A percentile compares a stretch with the other conserved stretches of the same genome.
Conservation (phyloP, 2,329 filamentous ascomycete genomes). For the Sporothrix pseudoabietina region DNA sequence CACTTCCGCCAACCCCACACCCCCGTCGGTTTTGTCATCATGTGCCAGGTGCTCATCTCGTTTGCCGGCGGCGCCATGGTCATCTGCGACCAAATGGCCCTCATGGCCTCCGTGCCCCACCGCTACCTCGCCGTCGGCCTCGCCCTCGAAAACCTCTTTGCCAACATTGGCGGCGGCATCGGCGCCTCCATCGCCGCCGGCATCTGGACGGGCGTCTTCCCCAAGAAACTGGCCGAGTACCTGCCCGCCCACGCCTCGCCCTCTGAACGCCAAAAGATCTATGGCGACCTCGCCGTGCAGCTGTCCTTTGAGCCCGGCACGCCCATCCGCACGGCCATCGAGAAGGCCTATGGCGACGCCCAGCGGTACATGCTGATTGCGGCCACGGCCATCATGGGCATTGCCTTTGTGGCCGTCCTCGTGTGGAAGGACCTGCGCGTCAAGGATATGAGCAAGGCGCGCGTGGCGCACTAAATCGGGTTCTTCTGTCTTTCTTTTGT, state of each 20-base stretch:
- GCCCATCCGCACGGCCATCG: slow-evolving; percentile 55
- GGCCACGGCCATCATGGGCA: slow-evolving; percentile 39
- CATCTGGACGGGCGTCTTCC: slow-evolving; percentile 63
- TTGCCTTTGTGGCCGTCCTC: neutral
- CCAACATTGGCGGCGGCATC: slow-evolving; percentile 61
- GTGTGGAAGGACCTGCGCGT: slow-evolving; percentile 24
- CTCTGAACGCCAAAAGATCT: slow-evolving; percentile 50
- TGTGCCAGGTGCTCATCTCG: slow-evolving; percentile 57
- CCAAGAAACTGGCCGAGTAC: slow-evolving; percentile 51
- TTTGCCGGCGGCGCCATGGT: slow-evolving; percentile 61
- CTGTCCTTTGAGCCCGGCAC: slow-evolving; percentile 54
- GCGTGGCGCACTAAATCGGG: neutral
- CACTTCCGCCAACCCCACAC: slow-evolving; percentile 54
- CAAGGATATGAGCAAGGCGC: slow-evolving; percentile 15
- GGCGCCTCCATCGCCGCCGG: slow-evolving; percentile 61
- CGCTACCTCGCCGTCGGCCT: slow-evolving; percentile 38
- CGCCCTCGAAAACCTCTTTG: slow-evolving; percentile 45
- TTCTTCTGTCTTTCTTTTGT: neutral
- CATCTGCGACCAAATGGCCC: slow-evolving; percentile 60
- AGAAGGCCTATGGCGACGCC: slow-evolving; percentile 57
- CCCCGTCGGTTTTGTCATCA: slow-evolving; percentile 54
- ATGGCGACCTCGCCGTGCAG: slow-evolving; percentile 55
- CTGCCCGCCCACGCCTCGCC: slow-evolving; percentile 48
- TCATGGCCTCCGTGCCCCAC: slow-evolving; percentile 60
- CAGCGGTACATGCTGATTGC: slow-evolving; percentile 52